Conservation (phyloP, 257 asterid species). For the Solanum acaule region DNA sequence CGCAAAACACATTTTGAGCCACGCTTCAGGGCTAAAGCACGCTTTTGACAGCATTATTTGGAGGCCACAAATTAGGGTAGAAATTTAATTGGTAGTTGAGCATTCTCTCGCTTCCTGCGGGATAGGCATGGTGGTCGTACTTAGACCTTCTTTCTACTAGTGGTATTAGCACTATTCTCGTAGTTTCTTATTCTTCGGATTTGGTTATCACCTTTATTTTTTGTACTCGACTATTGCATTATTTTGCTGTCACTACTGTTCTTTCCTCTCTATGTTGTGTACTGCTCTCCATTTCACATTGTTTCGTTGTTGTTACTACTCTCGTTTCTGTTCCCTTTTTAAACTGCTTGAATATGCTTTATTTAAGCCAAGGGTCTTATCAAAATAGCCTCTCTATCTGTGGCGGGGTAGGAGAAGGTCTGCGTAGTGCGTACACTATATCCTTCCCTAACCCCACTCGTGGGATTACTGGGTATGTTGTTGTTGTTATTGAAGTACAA, state of each 20-base stretch:
- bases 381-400: background rate
- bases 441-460: background rate
- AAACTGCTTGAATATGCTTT: background rate
- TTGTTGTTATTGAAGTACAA: background rate
- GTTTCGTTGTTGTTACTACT: background rate
- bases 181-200: background rate
- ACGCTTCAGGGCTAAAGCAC: background rate
- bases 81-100: background rate
- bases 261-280: background rate
- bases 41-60: background rate
- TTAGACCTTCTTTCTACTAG: background rate
- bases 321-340: background rate
- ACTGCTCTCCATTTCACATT: background rate
- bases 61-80: background rate
- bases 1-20: background rate
- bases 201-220: background rate
- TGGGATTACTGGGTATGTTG: background rate
- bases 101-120: background rate
- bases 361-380: background rate
- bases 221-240: background rate
- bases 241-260: background rate
- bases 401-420: background rate
- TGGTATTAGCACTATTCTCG: background rate
- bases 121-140: background rate
- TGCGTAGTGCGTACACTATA: background rate